Base-by-base conservation (phyloP, 1,284 basidiomycete species). In the Ustilago loliicola region DNA sequence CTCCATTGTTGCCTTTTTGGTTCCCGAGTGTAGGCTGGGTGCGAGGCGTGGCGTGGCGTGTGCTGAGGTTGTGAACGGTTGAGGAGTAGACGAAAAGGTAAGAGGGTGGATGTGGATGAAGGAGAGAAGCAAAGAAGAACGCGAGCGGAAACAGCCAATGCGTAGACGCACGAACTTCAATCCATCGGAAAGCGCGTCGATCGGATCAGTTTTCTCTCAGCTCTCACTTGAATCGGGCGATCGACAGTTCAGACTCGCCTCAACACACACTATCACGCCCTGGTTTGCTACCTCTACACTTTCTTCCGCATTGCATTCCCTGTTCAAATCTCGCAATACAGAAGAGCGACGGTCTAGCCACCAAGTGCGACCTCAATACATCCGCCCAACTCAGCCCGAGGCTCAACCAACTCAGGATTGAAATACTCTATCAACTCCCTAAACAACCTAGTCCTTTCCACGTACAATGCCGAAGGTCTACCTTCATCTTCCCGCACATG, bases 341-440 rank as follows among this genome's bases (percentile, higher is more conserved):
- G 13, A n/a, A 38, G 11, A 34, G 54, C 1, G 27, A 42, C 5
- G 25, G 10, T 29, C 40, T 25, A 47, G 30, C 40, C 45, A 74
- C 71, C 72, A 23, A 78, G 64, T 6, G 71, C 67, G 2, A 70
- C 67, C 48, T 81, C 78, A 36, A 81, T 67, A 65, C 80, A 81
- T 5, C 83, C 78, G 10, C 80, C 73, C 32, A 87, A 53, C 21
- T 85, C 79, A 25, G 79, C 82, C 36, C 70, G 66, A 8, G 86
- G 86, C 74, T 87, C 83, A 25, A 79, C 62, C 25, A 79, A 61
- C 23, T 77, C 65, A 0, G 67, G 77, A 1, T 86, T 84, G 34
- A 86, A 82, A 61, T 86, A 87, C 38, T 73, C 77, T 21, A 82
- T 59, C 40, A 87, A 55, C 60, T 77, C 66, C 42, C 84, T 80